A percentile compares a stretch with the other conserved stretches of the same genome.
phyloP scores from a whole-genome alignment of 1,139 yeast species.

The Magnusiomyces paraingens region DNA sequence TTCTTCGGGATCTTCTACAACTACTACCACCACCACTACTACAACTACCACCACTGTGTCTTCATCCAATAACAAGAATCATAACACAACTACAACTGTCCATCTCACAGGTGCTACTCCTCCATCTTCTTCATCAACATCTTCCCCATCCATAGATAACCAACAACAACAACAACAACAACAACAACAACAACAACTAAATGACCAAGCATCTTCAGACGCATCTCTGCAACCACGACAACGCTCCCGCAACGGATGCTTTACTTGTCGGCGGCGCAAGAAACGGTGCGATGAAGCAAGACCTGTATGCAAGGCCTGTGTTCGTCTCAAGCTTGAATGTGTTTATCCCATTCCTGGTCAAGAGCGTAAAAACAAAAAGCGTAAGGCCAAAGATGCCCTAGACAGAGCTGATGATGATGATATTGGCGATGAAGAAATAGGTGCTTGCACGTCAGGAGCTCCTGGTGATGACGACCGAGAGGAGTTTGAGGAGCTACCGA shows the following conservation, averaged over 20 bases:
- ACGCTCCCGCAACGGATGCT: conserved; percentile 50
- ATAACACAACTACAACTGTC: background rate
- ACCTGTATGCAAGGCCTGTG: conserved; percentile 58
- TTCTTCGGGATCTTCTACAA: background rate
- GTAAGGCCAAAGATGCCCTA: conserved; percentile 15
- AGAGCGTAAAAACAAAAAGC: conserved; percentile 38
- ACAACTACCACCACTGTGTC: background rate
- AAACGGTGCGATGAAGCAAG: conserved; percentile 63
- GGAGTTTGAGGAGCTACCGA: background rate
- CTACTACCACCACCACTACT: background rate
- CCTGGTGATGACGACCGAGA: background rate
- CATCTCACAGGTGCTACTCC: background rate
- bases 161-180: background rate
- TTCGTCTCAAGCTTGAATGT: conserved; percentile 48
- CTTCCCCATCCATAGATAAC: too few relatives aligned
- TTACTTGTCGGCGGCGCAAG: conserved; percentile 64
- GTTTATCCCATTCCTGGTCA: conserved; percentile 48
- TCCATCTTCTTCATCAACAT: too few relatives aligned
- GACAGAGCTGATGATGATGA: conserved; percentile 5
- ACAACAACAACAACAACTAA: background rate
- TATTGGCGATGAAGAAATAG: conserved; percentile 7
- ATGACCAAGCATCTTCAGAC: background rate
- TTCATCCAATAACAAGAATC: background rate
- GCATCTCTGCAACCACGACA: conserved; percentile 5
- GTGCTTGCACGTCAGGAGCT: background rate